Evolutionary conservation across 495 filamentous ascomycete species (phyloP).

Genomic region (Hypoxylon rickii): DNA sequence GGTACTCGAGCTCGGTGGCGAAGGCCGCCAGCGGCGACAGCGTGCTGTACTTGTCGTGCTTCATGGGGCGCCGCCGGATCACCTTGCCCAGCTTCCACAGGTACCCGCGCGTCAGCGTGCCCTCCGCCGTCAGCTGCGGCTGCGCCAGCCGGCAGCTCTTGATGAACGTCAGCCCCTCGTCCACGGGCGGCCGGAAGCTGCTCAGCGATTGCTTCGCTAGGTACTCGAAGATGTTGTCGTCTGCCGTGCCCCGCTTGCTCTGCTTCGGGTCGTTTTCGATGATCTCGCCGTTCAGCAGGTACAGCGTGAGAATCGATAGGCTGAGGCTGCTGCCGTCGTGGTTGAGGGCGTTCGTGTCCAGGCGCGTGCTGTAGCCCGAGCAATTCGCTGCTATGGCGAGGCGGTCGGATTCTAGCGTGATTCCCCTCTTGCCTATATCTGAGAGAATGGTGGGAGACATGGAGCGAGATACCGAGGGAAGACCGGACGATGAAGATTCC

Average conservation of each 20-base stretch:
- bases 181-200: slow-evolving; percentile 35
- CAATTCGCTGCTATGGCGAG: slow-evolving; percentile 39
- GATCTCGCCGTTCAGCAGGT: slow-evolving; percentile 43
- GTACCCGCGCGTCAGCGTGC: slow-evolving; percentile 34
- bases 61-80: slow-evolving; percentile 35
- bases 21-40: slow-evolving; percentile 24
- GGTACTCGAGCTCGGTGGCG: slow-evolving; percentile 33
- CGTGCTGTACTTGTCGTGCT: slow-evolving; percentile 28
- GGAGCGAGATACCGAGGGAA: slow-evolving; percentile 30
- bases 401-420: slow-evolving; percentile 34
- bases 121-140: slow-evolving; percentile 28
- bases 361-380: slow-evolving; percentile 37
- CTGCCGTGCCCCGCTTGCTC: slow-evolving; percentile 11
- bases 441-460: slow-evolving; percentile 39
- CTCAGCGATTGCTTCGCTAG: slow-evolving; percentile 31
- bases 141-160: slow-evolving; percentile 41
- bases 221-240: slow-evolving; percentile 34
- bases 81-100: slow-evolving; percentile 40
- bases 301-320: slow-evolving; percentile 40
- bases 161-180: slow-evolving; percentile 39
- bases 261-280: slow-evolving; percentile 34
- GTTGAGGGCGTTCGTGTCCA: slow-evolving; percentile 33
- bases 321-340: slow-evolving; percentile 32
- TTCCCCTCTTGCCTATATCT: slow-evolving; percentile 29
- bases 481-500: not conserved